Evolutionary conservation across 169 alveolate genomes (phyloP), one percentile per base, ranked within the genome.

Genomic region (Plasmodium relictum): DNA sequence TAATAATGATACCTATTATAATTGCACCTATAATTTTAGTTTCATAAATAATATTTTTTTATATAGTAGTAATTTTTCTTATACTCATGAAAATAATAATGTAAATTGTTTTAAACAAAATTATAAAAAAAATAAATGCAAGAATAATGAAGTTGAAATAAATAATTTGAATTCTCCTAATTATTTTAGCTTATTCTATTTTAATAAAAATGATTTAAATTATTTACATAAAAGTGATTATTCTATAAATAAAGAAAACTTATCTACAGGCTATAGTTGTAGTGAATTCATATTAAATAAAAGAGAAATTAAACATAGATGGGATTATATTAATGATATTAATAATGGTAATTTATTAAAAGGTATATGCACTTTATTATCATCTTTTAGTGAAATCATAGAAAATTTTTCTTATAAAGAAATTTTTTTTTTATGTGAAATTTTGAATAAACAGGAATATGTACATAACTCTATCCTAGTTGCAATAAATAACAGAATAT

Each of bases 371-470:
- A 10, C 63, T 16, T 50, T 74, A 9, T 16, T 59, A 4, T 26
- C 73, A 63, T 9, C 89, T 2, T 76, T 52, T 52, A 26, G 41
- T 4, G 89, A 76, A 45, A 22, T 63, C 3, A 39, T 48, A 37
- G 48, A 50, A 14, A 66, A 44, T 20, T 18, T 63, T 18, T 31
- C 78, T 9, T 62, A 76, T 69, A 63, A 42, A 18, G 89, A 76
- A 63, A 76, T 76, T 8, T 56, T 76, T 20, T 37, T 76, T 69
- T 68, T 76, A 37, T 76, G 72, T 22, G 89, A 56, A 48, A 68
- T 54, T n/a, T 31, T 76, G 10, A 69, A 63, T 31, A 76, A 8
- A 16, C 18, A 48, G 26, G 10, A 54, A 54, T 6, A 62, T 14
- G 78, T 50, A 7, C 44, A 24, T 39, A 10, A 12, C 8, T 14